Percentiles rank a stretch among this genome's conserved stretches.
phyloP scores from a whole-genome alignment of 768 basidiomycete genomes.

The Cyclocybe cylindracea region DNA sequence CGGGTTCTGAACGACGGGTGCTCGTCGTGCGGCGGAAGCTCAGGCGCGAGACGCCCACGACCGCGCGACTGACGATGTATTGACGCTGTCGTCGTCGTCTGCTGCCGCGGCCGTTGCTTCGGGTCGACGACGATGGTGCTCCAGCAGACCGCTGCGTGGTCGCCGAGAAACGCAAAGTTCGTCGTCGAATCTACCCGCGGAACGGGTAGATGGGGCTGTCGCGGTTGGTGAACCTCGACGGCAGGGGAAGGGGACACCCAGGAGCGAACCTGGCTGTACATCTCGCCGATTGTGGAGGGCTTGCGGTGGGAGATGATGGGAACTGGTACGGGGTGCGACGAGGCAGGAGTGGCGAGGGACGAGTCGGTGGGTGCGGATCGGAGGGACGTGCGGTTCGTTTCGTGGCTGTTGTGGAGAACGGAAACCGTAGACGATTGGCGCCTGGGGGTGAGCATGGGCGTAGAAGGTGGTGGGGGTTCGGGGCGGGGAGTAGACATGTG shows the following conservation, averaged over 20 bases:
- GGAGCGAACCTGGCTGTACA: constrained; percentile 45
- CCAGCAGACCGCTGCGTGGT: constrained; percentile 23
- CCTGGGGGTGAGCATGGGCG: constrained; percentile 32
- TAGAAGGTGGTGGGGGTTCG: constrained; percentile 25
- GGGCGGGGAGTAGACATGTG: constrained; percentile 45
- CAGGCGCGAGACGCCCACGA: constrained; percentile 6
- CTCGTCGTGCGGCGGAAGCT: constrained; percentile 17
- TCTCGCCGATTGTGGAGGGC: constrained; percentile 34
- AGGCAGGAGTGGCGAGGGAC: constrained; percentile 52
- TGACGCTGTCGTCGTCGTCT: background rate
- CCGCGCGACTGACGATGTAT: background rate
- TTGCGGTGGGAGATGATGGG: constrained; percentile 35
- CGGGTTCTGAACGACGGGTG: constrained; percentile 40
- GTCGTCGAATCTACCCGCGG: constrained; percentile 10
- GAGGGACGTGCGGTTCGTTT: constrained; percentile 35
- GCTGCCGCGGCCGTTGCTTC: background rate
- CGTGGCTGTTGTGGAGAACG: constrained; percentile 21
- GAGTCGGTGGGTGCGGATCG: constrained; percentile 45
- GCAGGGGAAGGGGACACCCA: constrained; percentile 42
- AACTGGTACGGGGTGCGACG: constrained; percentile 27
- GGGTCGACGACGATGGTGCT: constrained; percentile 15
- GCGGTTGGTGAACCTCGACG: constrained; percentile 23
- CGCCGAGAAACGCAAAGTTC: background rate
- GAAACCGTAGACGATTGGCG: constrained; percentile 33
- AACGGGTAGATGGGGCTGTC: constrained; percentile 12